Evolutionary conservation across 2,329 filamentous ascomycete species (phyloP), one percentile per base, ranked within the genome.

Genomic region (Apiospora sp.): DNA sequence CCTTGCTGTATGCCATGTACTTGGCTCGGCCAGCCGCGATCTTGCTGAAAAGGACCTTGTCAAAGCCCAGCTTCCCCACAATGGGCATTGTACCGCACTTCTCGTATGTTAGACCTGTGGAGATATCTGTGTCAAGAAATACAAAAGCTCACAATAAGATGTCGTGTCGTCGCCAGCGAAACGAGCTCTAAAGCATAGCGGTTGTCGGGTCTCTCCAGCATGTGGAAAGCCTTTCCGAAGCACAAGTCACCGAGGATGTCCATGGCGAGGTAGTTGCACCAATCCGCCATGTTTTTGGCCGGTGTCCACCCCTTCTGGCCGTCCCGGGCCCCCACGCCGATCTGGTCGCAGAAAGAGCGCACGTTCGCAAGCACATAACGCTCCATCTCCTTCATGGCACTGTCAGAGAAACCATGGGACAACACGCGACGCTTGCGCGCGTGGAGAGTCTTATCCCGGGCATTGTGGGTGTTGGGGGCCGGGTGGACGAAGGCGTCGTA

Each of bases 401-500:
- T 83, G 72, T 92, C 91, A 0, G 90, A 90, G 80, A 94, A 94
- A 44, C 91, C 92, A 76, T 93, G 91, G n/a, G 90, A 91, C 48
- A 94, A 84, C 41, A 93, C 91, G 37, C 92, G 87, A 51, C 92
- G 86, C 85, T 94, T 94, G 71, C 92, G 90, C 43, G 91, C 91
- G 79, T 94, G 92, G 58, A 90, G 83, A 0, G 86, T 83, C 83
- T 92, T 93, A 79, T 93, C 90, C 70, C 93, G 92, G 1, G 87
- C 87, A 82, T 92, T 93, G 83, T 94, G 92, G 1, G 92, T 93
- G 83, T 93, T 94, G 76, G 91, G 89, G 1, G 90, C 89, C 22
- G 92, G 92, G 72, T 92, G 91, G 1, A 91, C 90, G 79, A 93
- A 94, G 54, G 91, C 91, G 75, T 92, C 88, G 84, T 94, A 94